Evolutionary conservation across 345 rosid species (phyloP), one percentile per base, ranked within the genome.

Genomic region (Populus ilicifolia): DNA sequence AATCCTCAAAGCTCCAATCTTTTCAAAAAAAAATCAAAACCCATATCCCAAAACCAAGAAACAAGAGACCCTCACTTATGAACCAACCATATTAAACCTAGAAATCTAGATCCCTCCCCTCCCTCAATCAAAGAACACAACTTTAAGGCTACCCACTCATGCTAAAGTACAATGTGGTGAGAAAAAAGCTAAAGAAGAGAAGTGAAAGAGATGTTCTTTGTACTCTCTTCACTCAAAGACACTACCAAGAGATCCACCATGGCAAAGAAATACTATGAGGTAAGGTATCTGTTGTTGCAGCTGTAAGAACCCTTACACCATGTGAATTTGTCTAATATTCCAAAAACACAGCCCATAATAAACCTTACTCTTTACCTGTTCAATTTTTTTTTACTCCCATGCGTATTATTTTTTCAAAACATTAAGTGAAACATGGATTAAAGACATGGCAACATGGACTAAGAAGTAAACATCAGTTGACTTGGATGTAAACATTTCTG

Each of bases 41-140:
- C 75, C 85, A 85, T 91, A 88, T 90, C 93, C 80, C 84, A 80
- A 85, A 82, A 75, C 77, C 63, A 67, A 52, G 79, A 83, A 80
- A 82, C 75, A 79, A 80, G 83, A 59, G 70, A 77, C 21, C 76
- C 79, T 84, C 84, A 72, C 77, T 78, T 50, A 61, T 68, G 52
- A 44, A 52, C 29, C 29, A 74, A 83, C 41, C 6, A 84, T 33
- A 73, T 72, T 48, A 70, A 83, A 35, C 38, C 21, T 36, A 38
- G 39, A 67, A 67, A 67, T 75, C 80, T 48, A 72, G 78, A 82
- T 39, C 82, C 84, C 84, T 69, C 43, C 65, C 74, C 39, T 36
- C 36, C 65, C 54, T n/a, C 63, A 39, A 59, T 52, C 48, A 81
- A 75, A 72, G n/a, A 33, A 36, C 38, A 67, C 70, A 78, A 23